Conservation (phyloP, 2,329 filamentous ascomycete species). For the Ophiostoma ulmi region DNA sequence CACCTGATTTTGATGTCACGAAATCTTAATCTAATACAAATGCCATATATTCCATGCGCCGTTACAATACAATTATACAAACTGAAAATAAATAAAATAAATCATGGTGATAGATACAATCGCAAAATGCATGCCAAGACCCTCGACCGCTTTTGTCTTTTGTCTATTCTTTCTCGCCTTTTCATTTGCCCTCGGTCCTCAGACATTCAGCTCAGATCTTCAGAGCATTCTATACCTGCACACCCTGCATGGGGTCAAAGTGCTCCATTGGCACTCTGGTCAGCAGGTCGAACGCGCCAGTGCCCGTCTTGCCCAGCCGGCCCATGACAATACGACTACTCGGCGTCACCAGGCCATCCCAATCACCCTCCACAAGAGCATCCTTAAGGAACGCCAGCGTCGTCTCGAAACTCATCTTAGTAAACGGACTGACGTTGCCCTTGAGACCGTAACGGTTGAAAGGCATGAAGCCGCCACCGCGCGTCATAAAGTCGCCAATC, state of each 20-base stretch:
- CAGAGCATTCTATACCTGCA: background rate
- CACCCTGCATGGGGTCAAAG: conserved; percentile 32
- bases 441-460: conserved; percentile 89
- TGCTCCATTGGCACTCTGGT: conserved; percentile 53
- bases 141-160: background rate
- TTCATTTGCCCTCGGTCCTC: background rate
- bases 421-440: conserved; percentile 81
- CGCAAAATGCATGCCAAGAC: background rate
- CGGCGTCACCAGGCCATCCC: conserved; percentile 80
- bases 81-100: background rate
- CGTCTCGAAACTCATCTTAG: conserved; percentile 99
- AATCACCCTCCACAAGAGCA: conserved; percentile 82
- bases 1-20: background rate
- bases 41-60: conserved; percentile 10
- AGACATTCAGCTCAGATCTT: background rate
- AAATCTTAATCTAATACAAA: background rate
- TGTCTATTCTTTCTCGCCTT: background rate
- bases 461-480: conserved; percentile 78
- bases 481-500: conserved; percentile 98
- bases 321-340: conserved; percentile 87
- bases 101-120: background rate
- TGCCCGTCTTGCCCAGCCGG: conserved; percentile 74
- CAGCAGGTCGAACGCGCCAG: conserved; percentile 86
- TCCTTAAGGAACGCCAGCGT: conserved; percentile 91
- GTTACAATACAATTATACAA: background rate